Base-by-base conservation (phyloP, 1,139 yeast genomes). In the Diutina scorzettiae region DNA sequence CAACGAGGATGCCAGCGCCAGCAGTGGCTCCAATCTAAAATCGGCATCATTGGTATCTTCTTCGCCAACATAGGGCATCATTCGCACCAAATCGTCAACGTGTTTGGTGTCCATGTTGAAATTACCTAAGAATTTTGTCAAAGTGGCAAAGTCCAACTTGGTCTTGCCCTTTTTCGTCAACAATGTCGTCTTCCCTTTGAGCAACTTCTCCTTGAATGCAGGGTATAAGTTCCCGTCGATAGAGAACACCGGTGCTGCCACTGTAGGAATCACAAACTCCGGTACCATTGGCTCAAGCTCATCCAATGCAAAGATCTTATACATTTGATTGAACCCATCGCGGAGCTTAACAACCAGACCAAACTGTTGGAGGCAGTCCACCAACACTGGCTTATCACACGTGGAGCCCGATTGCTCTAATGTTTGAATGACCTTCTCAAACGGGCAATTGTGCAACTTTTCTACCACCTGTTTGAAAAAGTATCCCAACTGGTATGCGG, bases 1-100 rank as follows among this genome's bases (percentile, higher is more conserved):
- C 36, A 31, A 17, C 19, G 23, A 31, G 23, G 36, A 31, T 4
- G 27, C 12, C 37, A 33, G 37, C 16, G 37, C 37, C 37, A 33
- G 37, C 37, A 33, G 37, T 7, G 18, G 37, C 14, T n/a, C 18
- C 23, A 33, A 20, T 12, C n/a, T 8, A n/a, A 31, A 31, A 18
- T 31, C 34, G 14, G 23, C n/a, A 19, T 31, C 34, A 5, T 18
- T 14, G 8, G 21, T 2, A 7, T 6, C 24, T 6, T 32, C 24
- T 11, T 18, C 23, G 5, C 9, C 14, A 4, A 11, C 11, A 9
- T 8, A 11, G 11, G 37, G 37, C 24, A 33, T 19, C 14, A 33
- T 20, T 7, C 12, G 12, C 5, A 33, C n/a, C 9, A 33, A 20
- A 9, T 20, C 37, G 7, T 20, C 27, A 7, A 21, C 21, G 16